Evolutionary conservation across 108 stramenopile species (phyloP).

Genomic region (Fragilaria radians): DNA sequence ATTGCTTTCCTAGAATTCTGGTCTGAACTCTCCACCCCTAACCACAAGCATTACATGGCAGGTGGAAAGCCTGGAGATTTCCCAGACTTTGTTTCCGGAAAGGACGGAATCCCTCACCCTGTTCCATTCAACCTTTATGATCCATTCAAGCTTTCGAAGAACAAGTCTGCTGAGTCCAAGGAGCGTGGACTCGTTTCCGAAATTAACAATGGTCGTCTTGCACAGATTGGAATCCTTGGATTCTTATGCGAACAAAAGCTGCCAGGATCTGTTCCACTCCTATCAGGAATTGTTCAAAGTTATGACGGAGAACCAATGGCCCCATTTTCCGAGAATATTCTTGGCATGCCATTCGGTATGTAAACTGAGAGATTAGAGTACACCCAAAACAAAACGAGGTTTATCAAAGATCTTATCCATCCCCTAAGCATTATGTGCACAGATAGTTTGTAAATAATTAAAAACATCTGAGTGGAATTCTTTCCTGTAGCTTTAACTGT

Average conservation of each 20-base stretch:
- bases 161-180: conserved; percentile 55
- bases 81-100: conserved; percentile 28
- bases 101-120: conserved; percentile 54
- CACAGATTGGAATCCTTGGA: conserved; percentile 72
- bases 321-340: conserved; percentile 19
- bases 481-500: no score
- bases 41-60: conserved; percentile 38
- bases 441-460: no score
- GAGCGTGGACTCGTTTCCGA: conserved; percentile 46
- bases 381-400: no score
- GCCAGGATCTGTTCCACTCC: conserved; percentile 52
- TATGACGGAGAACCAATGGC: conserved; percentile 59
- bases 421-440: no score
- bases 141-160: conserved; percentile 57
- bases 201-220: conserved; percentile 72
- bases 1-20: conserved; percentile 57
- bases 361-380: no score
- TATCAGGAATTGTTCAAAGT: conserved; percentile 44
- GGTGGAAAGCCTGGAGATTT: conserved; percentile 57
- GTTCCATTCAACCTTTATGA: conserved; percentile 74
- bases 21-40: conserved; percentile 31
- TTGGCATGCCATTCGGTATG: conserved; percentile 2
- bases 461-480: no score
- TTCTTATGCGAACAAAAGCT: conserved; percentile 60
- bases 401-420: no score